phyloP scores from a whole-genome alignment of 192 early-diverging fungal species.

The Geranomyces michiganensis region DNA sequence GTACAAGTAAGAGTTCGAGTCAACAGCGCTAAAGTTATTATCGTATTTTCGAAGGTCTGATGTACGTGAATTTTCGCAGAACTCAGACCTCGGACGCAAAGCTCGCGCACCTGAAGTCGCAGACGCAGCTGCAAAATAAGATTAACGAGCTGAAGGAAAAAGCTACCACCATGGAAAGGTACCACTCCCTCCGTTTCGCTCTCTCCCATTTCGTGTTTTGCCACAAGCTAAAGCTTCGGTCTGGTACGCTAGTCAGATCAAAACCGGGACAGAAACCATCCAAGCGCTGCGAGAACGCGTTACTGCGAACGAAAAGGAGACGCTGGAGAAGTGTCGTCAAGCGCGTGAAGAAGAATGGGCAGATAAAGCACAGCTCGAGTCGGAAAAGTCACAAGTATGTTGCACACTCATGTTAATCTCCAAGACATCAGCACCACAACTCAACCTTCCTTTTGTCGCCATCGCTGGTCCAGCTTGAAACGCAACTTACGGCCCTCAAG shows the following conservation, averaged over 20 bases:
- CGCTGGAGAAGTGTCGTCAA: constrained; percentile 40
- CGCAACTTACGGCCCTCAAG: constrained; percentile 30
- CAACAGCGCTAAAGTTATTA: background rate
- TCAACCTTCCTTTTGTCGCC: no score
- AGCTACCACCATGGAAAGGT: constrained; percentile 40
- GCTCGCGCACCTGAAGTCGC: constrained; percentile 34
- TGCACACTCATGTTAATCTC: background rate
- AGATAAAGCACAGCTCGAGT: constrained; percentile 35
- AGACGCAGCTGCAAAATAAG: constrained; percentile 24
- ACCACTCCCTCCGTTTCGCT: background rate
- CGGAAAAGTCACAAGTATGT: constrained; percentile 42
- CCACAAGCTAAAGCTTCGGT: no score
- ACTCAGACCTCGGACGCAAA: constrained; percentile 42
- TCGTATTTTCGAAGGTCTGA: background rate
- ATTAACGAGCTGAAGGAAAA: constrained; percentile 43
- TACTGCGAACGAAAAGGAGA: constrained; percentile 39
- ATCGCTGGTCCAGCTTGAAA: constrained; percentile 41
- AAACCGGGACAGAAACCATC: constrained; percentile 31
- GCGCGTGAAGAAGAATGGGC: constrained; percentile 51
- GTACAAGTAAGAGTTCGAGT: constrained; percentile 26
- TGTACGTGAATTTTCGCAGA: background rate
- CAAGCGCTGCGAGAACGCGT: constrained; percentile 35
- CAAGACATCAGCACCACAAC: background rate
- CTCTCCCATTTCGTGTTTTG: no score
- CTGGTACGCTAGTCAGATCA: constrained; percentile 33